Evolutionary conservation across 192 early-diverging fungal genomes (phyloP).

Genomic region (Geranomyces michiganensis): DNA sequence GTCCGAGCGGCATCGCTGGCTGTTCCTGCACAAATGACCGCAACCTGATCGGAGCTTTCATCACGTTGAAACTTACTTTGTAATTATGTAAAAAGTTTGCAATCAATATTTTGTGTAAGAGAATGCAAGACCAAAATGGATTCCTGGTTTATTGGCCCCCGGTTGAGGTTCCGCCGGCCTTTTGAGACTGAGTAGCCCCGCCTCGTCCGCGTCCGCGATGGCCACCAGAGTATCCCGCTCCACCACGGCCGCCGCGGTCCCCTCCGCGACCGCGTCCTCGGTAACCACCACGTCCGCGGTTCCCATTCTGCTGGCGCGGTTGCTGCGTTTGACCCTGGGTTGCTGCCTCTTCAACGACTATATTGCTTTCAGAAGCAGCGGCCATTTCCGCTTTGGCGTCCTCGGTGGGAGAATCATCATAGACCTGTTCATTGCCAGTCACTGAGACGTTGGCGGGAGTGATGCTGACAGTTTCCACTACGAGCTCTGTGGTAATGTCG

Average conservation of each 20-base stretch:
- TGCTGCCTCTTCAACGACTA: neutral
- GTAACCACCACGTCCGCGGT: conserved; percentile 28
- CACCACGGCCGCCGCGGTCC: conserved; percentile 1
- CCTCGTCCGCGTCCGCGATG: no score
- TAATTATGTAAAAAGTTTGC: no score
- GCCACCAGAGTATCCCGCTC: neutral
- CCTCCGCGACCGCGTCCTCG: conserved; percentile 15
- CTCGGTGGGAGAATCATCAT: neutral
- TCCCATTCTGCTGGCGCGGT: neutral
- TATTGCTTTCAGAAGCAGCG: neutral
- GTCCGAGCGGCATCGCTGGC: no score
- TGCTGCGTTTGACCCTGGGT: neutral
- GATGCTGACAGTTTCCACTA: neutral
- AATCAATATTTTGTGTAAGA: no score
- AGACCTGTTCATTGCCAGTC: neutral
- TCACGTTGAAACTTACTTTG: no score
- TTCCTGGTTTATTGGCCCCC: no score
- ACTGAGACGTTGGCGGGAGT: neutral
- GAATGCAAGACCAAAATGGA: no score
- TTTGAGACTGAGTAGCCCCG: no score
- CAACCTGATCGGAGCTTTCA: no score
- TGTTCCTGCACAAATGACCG: no score
- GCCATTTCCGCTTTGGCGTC: neutral
- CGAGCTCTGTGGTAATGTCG: neutral
- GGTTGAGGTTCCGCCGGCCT: no score